These are phyloP conservation scores for Penicillium arizonense DNA, from an alignment of 495 filamentous ascomycete species.

Conservation along the genomic window DNA sequence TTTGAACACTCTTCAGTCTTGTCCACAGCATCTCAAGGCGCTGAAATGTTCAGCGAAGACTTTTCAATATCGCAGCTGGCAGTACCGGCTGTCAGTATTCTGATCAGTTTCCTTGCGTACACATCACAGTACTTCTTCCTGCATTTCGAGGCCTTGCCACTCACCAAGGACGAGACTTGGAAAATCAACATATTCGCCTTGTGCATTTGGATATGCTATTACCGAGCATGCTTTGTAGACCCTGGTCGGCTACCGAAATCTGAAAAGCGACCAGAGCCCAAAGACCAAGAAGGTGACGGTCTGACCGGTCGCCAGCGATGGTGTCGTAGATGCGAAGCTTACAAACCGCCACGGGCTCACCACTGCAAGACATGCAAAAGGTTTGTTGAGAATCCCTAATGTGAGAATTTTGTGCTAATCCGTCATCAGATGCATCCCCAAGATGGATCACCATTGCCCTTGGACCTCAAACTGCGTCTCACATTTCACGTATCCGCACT, in stretches of 20 bases:
- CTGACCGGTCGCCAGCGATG: slow-evolving; percentile 51
- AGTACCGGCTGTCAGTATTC: slow-evolving; percentile 59
- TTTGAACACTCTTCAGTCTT: slow-evolving; percentile 1
- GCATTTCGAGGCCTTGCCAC: slow-evolving; percentile 66
- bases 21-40: not conserved
- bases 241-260: slow-evolving; percentile 57
- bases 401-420: not conserved
- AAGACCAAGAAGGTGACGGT: slow-evolving; percentile 26
- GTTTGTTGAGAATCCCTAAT: slow-evolving; percentile 26
- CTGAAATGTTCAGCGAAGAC: slow-evolving; percentile 21
- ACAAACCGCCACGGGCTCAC: slow-evolving; percentile 85
- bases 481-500: slow-evolving; percentile 84
- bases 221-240: slow-evolving; percentile 70
- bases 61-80: slow-evolving; percentile 48
- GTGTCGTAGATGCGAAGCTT: slow-evolving; percentile 83
- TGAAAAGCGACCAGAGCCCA: slow-evolving; percentile 20
- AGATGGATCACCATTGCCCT: slow-evolving; percentile 99
- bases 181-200: slow-evolving; percentile 72
- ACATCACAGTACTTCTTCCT: slow-evolving; percentile 79
- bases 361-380: slow-evolving; percentile 86
- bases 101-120: slow-evolving; percentile 82
- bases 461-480: slow-evolving; percentile 96
- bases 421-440: slow-evolving; percentile 72
- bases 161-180: slow-evolving; percentile 57
- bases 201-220: slow-evolving; percentile 79